Evolutionary conservation across 805 yeast genomes (phyloP).

Genomic region (Saccharomyces jurei): DNA sequence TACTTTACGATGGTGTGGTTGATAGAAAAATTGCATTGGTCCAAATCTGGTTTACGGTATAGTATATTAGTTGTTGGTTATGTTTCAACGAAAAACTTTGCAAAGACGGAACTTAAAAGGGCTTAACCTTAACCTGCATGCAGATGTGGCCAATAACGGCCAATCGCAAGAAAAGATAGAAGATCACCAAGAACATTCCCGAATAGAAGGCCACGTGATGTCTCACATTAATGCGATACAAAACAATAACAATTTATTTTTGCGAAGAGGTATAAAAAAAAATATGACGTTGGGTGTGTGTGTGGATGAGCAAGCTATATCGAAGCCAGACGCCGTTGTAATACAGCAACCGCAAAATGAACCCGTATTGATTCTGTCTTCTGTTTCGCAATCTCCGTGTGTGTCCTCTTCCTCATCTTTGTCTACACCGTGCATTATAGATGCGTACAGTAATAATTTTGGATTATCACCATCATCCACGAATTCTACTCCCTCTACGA

Average conservation of each 20-base stretch:
- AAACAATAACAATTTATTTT: slow-evolving; percentile 8
- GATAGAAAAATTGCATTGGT: neutral
- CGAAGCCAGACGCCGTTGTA: neutral
- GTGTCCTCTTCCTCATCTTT: neutral
- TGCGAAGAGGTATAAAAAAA: slow-evolving; percentile 19
- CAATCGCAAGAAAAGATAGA: neutral
- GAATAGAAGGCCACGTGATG: neutral
- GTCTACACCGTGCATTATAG: neutral
- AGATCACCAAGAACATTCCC: neutral
- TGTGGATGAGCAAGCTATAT: neutral
- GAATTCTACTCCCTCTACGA: neutral
- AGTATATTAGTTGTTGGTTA: neutral
- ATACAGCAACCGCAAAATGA: neutral
- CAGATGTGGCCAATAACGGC: slow-evolving; percentile 2
- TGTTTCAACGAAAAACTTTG: slow-evolving; percentile 39
- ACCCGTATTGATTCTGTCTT: neutral
- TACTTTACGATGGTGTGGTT: neutral
- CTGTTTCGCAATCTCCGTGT: neutral
- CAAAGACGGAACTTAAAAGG: slow-evolving; percentile 50
- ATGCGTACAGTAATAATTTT: neutral
- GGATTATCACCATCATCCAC: neutral
- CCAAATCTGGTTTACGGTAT: neutral
- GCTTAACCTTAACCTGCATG: neutral
- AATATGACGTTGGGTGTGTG: slow-evolving; percentile 7
- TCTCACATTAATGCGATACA: neutral